phyloP scores from a whole-genome alignment of 139 green algal species.

The Tetradesmus lagerheimii region DNA sequence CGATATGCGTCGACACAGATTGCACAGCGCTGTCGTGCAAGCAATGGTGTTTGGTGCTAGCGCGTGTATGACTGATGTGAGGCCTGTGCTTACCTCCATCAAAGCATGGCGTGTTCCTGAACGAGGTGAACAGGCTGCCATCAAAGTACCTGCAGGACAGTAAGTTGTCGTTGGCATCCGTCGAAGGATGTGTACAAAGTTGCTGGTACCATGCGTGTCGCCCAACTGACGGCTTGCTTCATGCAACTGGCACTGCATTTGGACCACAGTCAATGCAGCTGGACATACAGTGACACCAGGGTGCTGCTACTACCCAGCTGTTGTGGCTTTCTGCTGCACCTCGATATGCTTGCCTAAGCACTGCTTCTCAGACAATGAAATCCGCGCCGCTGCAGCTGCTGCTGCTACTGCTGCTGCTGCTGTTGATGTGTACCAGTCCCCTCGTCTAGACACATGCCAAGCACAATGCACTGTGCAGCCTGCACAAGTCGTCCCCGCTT shows the following conservation, averaged over 20 bases:
- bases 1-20: too few species aligned
- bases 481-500: too few species aligned
- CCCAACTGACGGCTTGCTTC: neutral
- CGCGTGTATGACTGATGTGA: too few species aligned
- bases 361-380: too few species aligned
- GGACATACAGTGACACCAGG: too few species aligned
- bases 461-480: too few species aligned
- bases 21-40: neutral
- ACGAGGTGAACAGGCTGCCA: slow-evolving; percentile 27
- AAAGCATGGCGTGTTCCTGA: slow-evolving; percentile 23
- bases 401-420: neutral
- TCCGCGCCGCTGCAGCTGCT: neutral
- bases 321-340: neutral
- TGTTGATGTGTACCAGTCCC: neutral
- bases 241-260: too few species aligned
- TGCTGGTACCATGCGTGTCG: neutral
- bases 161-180: too few species aligned
- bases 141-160: slow-evolving; percentile 43
- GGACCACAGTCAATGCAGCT: too few species aligned
- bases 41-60: neutral
- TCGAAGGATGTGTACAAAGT: too few species aligned
- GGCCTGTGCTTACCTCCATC: slow-evolving; percentile 36
- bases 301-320: neutral
- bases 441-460: too few species aligned
- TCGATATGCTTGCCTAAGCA: too few species aligned